A percentile compares a stretch with the other conserved stretches of the same genome.
Evolutionary conservation across 164 flowering plant genomes (phyloP).

Genomic region (Annona cherimola): DNA sequence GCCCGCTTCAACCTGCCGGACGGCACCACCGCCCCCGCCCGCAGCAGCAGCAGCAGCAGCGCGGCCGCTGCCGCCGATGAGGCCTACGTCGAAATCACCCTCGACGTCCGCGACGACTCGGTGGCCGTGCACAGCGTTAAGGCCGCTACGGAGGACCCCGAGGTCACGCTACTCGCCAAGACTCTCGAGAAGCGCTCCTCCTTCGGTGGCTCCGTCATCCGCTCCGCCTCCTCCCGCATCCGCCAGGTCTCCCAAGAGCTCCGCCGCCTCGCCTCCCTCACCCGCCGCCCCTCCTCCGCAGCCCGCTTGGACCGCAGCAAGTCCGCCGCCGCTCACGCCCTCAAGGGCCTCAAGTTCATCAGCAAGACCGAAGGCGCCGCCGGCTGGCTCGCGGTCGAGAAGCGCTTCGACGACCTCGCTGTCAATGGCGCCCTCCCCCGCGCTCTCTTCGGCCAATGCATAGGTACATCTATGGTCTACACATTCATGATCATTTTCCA

Average conservation of each 20-base stretch:
- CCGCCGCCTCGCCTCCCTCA: conserved; percentile 40
- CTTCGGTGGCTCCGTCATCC: conserved; percentile 30
- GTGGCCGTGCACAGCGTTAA: conserved; percentile 67
- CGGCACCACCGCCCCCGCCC: conserved; percentile 6
- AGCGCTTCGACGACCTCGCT: conserved; percentile 36
- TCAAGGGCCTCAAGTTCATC: conserved; percentile 83
- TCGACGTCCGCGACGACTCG: conserved; percentile 54
- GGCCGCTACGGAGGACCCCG: conserved; percentile 46
- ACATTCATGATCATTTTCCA: no score
- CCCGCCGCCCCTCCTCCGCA: conserved; percentile 17
- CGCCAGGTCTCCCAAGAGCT: conserved; percentile 63
- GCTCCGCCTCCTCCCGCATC: conserved; percentile 36
- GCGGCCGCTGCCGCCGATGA: background rate
- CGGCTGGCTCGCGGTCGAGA: conserved; percentile 66
- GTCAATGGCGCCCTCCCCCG: conserved; percentile 34
- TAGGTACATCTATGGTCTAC: conserved; percentile 24
- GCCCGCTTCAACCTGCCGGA: conserved; percentile 47
- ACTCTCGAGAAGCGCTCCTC: conserved; percentile 46
- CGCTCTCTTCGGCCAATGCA: conserved; percentile 49
- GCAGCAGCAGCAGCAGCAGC: conserved; percentile 3
- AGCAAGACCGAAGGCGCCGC: conserved; percentile 51
- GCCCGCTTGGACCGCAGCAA: conserved; percentile 51
- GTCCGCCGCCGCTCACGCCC: conserved; percentile 80
- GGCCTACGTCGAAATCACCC: conserved; percentile 55
- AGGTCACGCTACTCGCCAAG: conserved; percentile 42